Evolutionary conservation across 2,329 filamentous ascomycete genomes (phyloP), one percentile per base, ranked within the genome.

Genomic region (Fusarium tjaetaba): DNA sequence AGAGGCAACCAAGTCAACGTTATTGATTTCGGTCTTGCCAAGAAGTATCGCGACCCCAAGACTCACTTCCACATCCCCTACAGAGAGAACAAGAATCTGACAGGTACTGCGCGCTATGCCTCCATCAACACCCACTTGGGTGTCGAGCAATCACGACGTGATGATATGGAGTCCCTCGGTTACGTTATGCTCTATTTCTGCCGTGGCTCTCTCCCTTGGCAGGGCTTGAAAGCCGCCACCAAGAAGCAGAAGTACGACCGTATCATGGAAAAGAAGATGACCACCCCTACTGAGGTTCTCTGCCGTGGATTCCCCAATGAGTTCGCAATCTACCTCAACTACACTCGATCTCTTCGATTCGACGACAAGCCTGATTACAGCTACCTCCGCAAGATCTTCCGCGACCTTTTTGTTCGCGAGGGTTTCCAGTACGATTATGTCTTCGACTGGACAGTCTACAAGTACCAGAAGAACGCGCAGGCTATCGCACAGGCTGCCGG

Each of bases 251-350:
- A 99, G 88, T 98, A 99, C 83, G 96, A 99, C 86, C 92, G 96
- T 76, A 99, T 99, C 87, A 98, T 98, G 96, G 96, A 99, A 90
- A 99, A 99, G 92, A 99, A 99, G 94, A 98, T 98, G 96, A 99
- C 96, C 20, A 99, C 96, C 7, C 95, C 96, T 14, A 98, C 96
- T 78, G 96, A 99, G 86, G 95, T 98, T 55, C 94, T 99, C 56
- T 99, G 96, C 92, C 95, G 96, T 84, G 96, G 96, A 77, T 98
- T 99, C 88, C 96, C 96, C 79, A 98, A 98, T 85, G 96, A 99
- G 87, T 99, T 99, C 80, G 95, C 96, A 87, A 98, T 98, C 85
- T 99, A 99, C 85, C 90, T 99, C 59, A 98, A 98, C 92, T 98
- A 99, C 89, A 98, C 96, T 61, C 94, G 96, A 72, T 98, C 95